Evolutionary conservation across 352 stramenopile genomes (phyloP), one percentile per base, ranked within the genome.

Genomic region (Pythium phragmitis): DNA sequence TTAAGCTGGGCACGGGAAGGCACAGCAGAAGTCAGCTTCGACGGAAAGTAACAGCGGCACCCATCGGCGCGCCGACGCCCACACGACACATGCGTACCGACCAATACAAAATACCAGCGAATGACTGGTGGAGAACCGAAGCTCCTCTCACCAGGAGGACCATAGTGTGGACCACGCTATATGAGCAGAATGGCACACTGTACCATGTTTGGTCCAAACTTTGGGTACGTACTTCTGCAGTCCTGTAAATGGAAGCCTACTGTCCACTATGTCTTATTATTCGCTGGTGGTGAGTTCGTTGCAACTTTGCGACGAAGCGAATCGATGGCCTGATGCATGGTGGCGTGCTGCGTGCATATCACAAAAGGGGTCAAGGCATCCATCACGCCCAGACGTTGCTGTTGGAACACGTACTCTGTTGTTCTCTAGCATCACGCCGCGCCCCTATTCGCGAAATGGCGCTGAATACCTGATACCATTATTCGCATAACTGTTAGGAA

Each of bases 21-120:
- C 63, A 67, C 68, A 76, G 80, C 74, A 74, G 80, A 92, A 83
- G 76, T 87, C 82, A 91, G 82, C 67, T 87, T 81, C 82, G 73
- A 73, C 56, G 43, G 51, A 67, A 65, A 65, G 47, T 69, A 70
- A 66, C 43, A 33, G 33, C 17, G 11, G 34, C 63, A 54, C 45
- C 46, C 50, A 67, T 52, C 16, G 41, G 21, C 59, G 48, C 19
- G 60, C 28, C 36, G n/a, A 33, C 7, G 26, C 57, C 21, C 37
- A 12, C 12, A 23, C 51, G 34, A n/a, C 7, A 2, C n/a, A 36
- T 19, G 23, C 57, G 41, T 46, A 52, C 48, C 37, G 58, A 58
- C 58, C 51, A 56, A 69, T 56, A 52, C 59, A 69, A 39, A 62
- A 42, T 65, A 73, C 71, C 74, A 52, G 67, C 63, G 54, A 89